Evolutionary conservation across 2,329 filamentous ascomycete species (phyloP), one percentile per base, ranked within the genome.

Genomic region (Ilyonectria sp.): DNA sequence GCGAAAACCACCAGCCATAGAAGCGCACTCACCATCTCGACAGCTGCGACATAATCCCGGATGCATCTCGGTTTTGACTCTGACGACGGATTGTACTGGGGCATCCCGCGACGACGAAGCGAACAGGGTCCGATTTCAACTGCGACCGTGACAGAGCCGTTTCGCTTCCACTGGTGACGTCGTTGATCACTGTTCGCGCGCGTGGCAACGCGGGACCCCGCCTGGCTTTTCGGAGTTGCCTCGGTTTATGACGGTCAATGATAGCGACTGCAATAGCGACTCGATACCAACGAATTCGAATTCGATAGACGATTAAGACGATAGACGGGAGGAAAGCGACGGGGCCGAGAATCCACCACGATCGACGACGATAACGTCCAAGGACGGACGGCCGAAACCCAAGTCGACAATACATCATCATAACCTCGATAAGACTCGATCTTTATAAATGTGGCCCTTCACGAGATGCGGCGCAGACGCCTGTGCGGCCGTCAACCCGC

Each of bases 381-480:
- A 56, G 19, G 17, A 56, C 21, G 13, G 15, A 43, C 13, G 53
- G 35, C 23, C 21, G 21, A 15, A 43, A 29, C 35, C 53, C 19
- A 40, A 26, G 6, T 40, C 43, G 29, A 58, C 43, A 10, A 40
- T 46, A 35, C 49, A 50, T 37, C 49, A 50, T 37, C 44, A 37
- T 9, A 55, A 37, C 43, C 9, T 9, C 33, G 31, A 23, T 29
- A 19, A 29, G 21, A 17, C 40, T 37, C 43, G 47, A 70, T 31
- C 37, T n/a, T 8, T 15, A 4, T n/a, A n/a, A 7, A 82, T 83
- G 80, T 83, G 82, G 80, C 78, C 79, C 47, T 82, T 82, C 66
- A 79, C 82, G 72, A 83, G 84, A 72, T 92, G 90, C 84, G 85
- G 66, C 65, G 69, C 85, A 78, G 89, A 89, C 80, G 82, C 84